These are phyloP conservation scores for Lupinus albus DNA, from an alignment of 306 rosid species.

Conservation along the genomic window DNA sequence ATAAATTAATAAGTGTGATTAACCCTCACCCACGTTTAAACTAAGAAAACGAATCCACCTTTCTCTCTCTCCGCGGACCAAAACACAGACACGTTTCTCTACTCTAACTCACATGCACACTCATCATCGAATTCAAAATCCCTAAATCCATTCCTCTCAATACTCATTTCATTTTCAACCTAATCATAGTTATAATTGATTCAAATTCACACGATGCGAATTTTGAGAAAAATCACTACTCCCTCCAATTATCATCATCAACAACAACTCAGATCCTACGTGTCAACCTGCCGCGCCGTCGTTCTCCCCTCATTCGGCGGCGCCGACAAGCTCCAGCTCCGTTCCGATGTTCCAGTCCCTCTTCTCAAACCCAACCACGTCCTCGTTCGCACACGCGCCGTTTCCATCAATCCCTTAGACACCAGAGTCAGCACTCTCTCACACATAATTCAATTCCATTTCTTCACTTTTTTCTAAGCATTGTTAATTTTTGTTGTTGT, in stretches of 20 bases:
- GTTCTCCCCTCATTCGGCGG: slow-evolving; percentile 79
- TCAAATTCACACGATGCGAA: slow-evolving; percentile 31
- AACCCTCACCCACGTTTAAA: too few relatives aligned
- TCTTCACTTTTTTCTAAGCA: too few relatives aligned
- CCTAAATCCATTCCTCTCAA: slow-evolving; percentile 30
- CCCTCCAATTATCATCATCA: slow-evolving; percentile 47
- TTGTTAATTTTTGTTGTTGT: neutral
- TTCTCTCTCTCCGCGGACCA: slow-evolving; percentile 43
- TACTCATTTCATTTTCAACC: neutral
- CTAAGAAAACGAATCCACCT: neutral
- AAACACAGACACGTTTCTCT: slow-evolving; percentile 65
- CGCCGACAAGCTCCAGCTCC: slow-evolving; percentile 68
- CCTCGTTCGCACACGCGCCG: slow-evolving; percentile 67
- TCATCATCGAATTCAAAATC: slow-evolving; percentile 15
- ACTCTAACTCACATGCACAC: slow-evolving; percentile 31
- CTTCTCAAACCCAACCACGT: slow-evolving; percentile 60
- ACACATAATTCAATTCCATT: too few relatives aligned
- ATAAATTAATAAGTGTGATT: too few relatives aligned
- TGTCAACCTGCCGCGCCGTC: slow-evolving; percentile 72
- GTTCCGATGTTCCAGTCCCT: slow-evolving; percentile 55
- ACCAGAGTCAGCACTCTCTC: slow-evolving; percentile 58
- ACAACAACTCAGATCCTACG: neutral
- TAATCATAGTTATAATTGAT: neutral
- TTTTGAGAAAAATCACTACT: slow-evolving; percentile 15
- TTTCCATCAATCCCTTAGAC: slow-evolving; percentile 82